phyloP scores from a whole-genome alignment of 495 filamentous ascomycete species.

The Penicillium bovifimosum region DNA sequence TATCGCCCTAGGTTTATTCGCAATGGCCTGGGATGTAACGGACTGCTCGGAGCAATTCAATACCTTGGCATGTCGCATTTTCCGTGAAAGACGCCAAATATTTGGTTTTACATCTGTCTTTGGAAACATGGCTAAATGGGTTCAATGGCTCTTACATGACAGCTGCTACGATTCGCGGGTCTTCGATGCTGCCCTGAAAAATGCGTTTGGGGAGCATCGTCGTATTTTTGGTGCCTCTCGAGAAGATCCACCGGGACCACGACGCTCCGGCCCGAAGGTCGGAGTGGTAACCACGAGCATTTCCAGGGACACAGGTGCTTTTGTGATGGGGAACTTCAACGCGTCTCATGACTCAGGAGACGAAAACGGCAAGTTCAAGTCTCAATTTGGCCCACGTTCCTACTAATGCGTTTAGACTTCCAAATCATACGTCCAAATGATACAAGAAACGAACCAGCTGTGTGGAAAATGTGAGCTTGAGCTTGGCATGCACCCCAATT shows the following conservation, averaged over 20 bases:
- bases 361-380: conserved; percentile 10
- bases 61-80: conserved; percentile 21
- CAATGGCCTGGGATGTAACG: conserved; percentile 17
- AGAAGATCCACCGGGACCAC: not conserved
- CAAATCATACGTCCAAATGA: conserved; percentile 17
- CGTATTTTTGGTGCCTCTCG: conserved; percentile 20
- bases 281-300: conserved; percentile 21
- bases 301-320: conserved; percentile 16
- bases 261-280: conserved; percentile 9
- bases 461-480: conserved; percentile 21
- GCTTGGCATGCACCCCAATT: not conserved
- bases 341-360: not conserved
- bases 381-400: not conserved
- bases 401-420: conserved; percentile 16
- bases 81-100: conserved; percentile 13
- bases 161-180: conserved; percentile 23
- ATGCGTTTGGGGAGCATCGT: conserved; percentile 17
- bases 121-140: conserved; percentile 10
- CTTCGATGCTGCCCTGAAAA: conserved; percentile 23
- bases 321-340: conserved; percentile 27
- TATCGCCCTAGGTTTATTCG: conserved; percentile 23
- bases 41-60: conserved; percentile 24
- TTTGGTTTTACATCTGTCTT: conserved; percentile 12
- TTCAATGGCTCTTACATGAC: conserved; percentile 25
- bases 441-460: conserved; percentile 13